A percentile compares a stretch with the other conserved stretches of the same genome.
Conservation (phyloP, 2,329 filamentous ascomycete genomes). For the Colletotrichum sp. region DNA sequence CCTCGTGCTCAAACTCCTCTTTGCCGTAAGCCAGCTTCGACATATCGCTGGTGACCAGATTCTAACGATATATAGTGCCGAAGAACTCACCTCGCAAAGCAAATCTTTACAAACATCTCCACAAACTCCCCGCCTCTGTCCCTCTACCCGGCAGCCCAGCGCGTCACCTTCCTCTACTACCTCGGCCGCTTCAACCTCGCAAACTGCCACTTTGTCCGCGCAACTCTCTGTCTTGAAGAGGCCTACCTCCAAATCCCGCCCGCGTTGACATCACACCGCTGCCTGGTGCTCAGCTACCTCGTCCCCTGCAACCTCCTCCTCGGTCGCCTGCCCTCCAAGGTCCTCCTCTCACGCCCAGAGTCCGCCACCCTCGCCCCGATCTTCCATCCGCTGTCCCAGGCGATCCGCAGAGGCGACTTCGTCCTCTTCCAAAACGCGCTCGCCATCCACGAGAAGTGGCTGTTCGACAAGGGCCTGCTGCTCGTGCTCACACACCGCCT, state of each 20-base stretch:
- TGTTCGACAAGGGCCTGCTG: slow-evolving; percentile 76
- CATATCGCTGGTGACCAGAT: neutral
- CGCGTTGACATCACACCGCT: slow-evolving; percentile 73
- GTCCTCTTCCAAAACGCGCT: slow-evolving; percentile 74
- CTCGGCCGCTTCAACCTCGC: slow-evolving; percentile 89
- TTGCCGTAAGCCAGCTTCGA: slow-evolving; percentile 63
- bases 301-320: slow-evolving; percentile 83
- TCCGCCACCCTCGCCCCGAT: slow-evolving; percentile 65
- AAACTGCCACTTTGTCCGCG: slow-evolving; percentile 81
- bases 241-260: slow-evolving; percentile 75
- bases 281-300: slow-evolving; percentile 82
- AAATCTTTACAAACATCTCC: slow-evolving; percentile 88
- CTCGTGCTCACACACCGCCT: slow-evolving; percentile 78
- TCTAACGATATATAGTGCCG: slow-evolving; percentile 60
- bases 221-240: slow-evolving; percentile 74
- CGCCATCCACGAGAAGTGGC: slow-evolving; percentile 69
- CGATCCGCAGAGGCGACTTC: slow-evolving; percentile 78
- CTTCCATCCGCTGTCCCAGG: slow-evolving; percentile 75
- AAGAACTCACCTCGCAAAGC: slow-evolving; percentile 82
- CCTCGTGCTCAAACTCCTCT: slow-evolving; percentile 85
- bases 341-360: slow-evolving; percentile 73
- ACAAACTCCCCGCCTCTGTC: slow-evolving; percentile 81
- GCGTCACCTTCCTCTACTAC: slow-evolving; percentile 94
- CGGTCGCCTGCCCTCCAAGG: slow-evolving; percentile 76
- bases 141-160: slow-evolving; percentile 83